phyloP scores from a whole-genome alignment of 1,284 basidiomycete species.

The Leccinum subfulvum region DNA sequence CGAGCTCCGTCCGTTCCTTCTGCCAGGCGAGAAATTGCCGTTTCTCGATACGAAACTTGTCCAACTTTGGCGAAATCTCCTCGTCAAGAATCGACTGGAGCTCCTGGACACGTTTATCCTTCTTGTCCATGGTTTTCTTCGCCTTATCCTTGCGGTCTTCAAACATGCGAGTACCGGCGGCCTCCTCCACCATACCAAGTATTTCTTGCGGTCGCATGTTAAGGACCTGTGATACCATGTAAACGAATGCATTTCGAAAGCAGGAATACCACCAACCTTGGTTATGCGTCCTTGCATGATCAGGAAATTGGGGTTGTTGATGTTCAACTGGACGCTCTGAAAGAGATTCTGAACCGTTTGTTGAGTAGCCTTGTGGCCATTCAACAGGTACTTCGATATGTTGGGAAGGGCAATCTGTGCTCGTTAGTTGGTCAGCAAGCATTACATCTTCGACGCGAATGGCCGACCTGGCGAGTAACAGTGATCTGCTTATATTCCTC shows the following conservation, averaged over 20 bases:
- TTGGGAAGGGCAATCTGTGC: slow-evolving; percentile 88
- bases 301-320: slow-evolving; percentile 99
- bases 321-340: slow-evolving; percentile 97
- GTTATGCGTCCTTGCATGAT: slow-evolving; percentile 99
- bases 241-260: neutral
- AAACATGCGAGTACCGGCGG: slow-evolving; percentile 98
- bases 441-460: slow-evolving; percentile 6
- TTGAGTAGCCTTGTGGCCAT: slow-evolving; percentile 93
- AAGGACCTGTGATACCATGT: slow-evolving; percentile 54
- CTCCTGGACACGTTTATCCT: slow-evolving; percentile 95
- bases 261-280: slow-evolving; percentile 50
- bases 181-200: slow-evolving; percentile 98
- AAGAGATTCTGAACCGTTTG: slow-evolving; percentile 90
- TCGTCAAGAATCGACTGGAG: slow-evolving; percentile 79
- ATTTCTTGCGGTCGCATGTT: slow-evolving; percentile 99
- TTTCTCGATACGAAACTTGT: slow-evolving; percentile 90
- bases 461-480: slow-evolving; percentile 87
- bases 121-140: slow-evolving; percentile 95
- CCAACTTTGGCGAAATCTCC: slow-evolving; percentile 94
- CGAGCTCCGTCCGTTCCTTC: slow-evolving; percentile 86
- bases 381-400: slow-evolving; percentile 94
- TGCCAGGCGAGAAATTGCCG: slow-evolving; percentile 89
- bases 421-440: slow-evolving; percentile 7
- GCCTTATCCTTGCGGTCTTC: slow-evolving; percentile 99
- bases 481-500: slow-evolving; percentile 89